Base-by-base conservation (phyloP, 2,329 filamentous ascomycete genomes). In the Cordyceps farinosa region DNA sequence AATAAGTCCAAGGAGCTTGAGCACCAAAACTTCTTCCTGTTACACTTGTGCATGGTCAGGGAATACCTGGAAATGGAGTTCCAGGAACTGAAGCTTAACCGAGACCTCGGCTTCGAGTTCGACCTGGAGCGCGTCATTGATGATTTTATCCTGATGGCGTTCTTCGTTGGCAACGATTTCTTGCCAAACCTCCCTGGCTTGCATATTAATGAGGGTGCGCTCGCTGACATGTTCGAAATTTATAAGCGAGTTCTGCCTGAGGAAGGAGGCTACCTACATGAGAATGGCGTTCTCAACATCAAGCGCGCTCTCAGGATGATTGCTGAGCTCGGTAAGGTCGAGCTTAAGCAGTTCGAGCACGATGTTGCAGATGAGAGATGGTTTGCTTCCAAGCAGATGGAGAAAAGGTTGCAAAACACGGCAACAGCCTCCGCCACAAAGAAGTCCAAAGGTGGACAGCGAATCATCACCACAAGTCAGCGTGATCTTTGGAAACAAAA, bases 121-220 rank as follows among this genome's bases (percentile, higher is more conserved):
- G 90, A 99, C 73, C 89, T 99, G 83, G 95, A 99, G 80, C 87
- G 90, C 67, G 87, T 99, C 72, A 98, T 99, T 78, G 95, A 99
- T 75, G 95, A 99, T 81, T 99, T 99, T 77, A 98, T 99, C 74
- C 85, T 99, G 65, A 97, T 99, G 92, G 94, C 93, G 54, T 99
- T 99, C 80, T 99, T 99, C 76, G 92, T 99, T 71, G 95, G 95
- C 74, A 99, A 99, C 77, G 95, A 99, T 84, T 99, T 99, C 79
- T 84, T 99, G 75, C 95, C 95, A 3, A 97, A 99, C 77, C 82
- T 99, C 64, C 96, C 96, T 5, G 91, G 96, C 72, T 79, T 99
- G 67, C 95, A 99, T 77, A 99, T 99, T 77, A 99, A 99, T 76
- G 96, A 99, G 77, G 96, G 95, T 67, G 95, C 96, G 29, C 80